Conservation (phyloP, 306 rosid species). For the Vachellia collinsii region DNA sequence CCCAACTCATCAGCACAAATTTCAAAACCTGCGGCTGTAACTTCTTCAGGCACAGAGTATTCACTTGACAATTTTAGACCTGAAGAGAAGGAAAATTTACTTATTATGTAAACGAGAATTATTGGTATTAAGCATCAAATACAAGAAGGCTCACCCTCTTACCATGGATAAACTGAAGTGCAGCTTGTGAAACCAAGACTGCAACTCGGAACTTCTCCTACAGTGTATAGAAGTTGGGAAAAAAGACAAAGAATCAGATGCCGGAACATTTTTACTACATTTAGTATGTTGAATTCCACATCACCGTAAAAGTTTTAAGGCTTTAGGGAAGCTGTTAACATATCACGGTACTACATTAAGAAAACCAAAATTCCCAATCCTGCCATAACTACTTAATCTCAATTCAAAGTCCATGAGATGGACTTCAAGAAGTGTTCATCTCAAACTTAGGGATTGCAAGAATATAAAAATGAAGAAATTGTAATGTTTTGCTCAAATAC, state of each 20-base stretch:
- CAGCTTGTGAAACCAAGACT: constrained; percentile 98
- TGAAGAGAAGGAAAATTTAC: constrained; percentile 38
- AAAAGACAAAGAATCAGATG: constrained; percentile 11
- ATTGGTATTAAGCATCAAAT: constrained; percentile 6
- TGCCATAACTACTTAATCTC: constrained; percentile 8
- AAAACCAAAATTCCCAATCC: constrained; percentile 27
- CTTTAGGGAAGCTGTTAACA: constrained; percentile 1
- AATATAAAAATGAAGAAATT: constrained; percentile 6
- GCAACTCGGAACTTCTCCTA: constrained; percentile 99
- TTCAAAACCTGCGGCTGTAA: constrained; percentile 79
- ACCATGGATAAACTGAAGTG: constrained; percentile 97
- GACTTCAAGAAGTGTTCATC: constrained; percentile 23
- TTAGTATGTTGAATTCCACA: constrained; percentile 14
- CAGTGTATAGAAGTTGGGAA: constrained; percentile 34
- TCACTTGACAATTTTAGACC: constrained; percentile 75
- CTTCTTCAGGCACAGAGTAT: constrained; percentile 81
- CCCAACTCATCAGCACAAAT: constrained; percentile 87
- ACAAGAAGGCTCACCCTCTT: constrained; percentile 35
- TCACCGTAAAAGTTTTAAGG: constrained; percentile 16
- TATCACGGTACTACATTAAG: not conserved
- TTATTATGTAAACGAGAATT: constrained; percentile 17
- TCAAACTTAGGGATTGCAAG: constrained; percentile 29
- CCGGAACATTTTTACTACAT: constrained; percentile 1
- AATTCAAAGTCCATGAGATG: constrained; percentile 23
- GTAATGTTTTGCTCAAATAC: constrained; percentile 7